phyloP scores from a whole-genome alignment of 768 basidiomycete genomes.

The Piloderma croceum region DNA sequence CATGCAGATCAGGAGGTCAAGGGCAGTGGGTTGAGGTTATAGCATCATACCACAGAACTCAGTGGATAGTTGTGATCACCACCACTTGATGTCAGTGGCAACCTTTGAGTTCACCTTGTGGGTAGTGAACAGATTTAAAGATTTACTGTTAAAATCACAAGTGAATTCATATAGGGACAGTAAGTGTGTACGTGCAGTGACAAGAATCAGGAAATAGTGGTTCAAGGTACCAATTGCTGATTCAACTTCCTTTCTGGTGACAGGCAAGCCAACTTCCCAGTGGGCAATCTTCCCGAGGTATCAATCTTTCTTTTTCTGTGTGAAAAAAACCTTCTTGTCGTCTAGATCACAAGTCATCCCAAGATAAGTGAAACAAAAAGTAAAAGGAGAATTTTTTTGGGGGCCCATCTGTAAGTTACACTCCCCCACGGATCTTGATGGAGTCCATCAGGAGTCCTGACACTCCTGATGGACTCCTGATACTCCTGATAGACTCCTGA shows the following conservation, averaged over 20 bases:
- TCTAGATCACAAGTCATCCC: too few species aligned
- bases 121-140: constrained; percentile 8
- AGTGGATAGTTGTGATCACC: constrained; percentile 9
- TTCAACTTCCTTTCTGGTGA: constrained; percentile 19
- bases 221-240: constrained; percentile 29
- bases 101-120: constrained; percentile 13
- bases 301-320: constrained; percentile 24
- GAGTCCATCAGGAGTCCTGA: too few species aligned
- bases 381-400: too few species aligned
- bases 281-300: constrained; percentile 21
- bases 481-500: too few species aligned
- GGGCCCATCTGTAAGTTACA: too few species aligned
- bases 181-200: constrained; percentile 24
- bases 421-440: too few species aligned
- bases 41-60: background rate
- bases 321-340: too few species aligned
- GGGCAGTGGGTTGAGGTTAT: background rate
- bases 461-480: too few species aligned
- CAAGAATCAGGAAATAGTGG: constrained; percentile 29
- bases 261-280: constrained; percentile 7
- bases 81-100: constrained; percentile 24
- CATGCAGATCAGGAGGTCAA: constrained; percentile 15
- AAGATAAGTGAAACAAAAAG: too few species aligned
- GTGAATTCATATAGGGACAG: constrained; percentile 25
- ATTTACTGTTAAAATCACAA: constrained; percentile 16